Evolutionary conservation across 306 rosid species (phyloP).

Genomic region (Cucumis cinereus): DNA sequence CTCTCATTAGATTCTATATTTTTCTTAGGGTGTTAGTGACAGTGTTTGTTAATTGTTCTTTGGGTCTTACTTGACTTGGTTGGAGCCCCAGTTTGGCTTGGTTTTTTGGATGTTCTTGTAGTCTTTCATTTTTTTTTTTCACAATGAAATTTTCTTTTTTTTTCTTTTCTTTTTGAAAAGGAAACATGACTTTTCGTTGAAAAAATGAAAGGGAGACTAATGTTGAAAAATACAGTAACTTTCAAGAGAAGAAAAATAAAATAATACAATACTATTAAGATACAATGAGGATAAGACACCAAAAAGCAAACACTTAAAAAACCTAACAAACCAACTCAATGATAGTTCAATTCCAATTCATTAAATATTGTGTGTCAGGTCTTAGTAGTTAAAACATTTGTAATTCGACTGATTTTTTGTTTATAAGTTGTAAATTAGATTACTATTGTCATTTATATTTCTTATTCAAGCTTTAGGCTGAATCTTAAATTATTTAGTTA

Average conservation of each 20-base stretch:
- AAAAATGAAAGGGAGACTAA: too few species aligned
- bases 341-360: too few species aligned
- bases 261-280: too few species aligned
- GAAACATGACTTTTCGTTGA: too few species aligned
- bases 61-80: not conserved
- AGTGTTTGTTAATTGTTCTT: too few species aligned
- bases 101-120: not conserved
- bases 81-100: not conserved
- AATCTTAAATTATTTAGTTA: not conserved
- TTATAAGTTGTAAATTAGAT: not conserved
- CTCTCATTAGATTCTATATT: not conserved
- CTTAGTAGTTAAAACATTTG: not conserved
- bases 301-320: too few species aligned
- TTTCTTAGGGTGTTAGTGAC: not conserved
- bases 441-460: not conserved
- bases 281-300: too few species aligned
- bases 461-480: not conserved
- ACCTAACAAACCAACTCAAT: too few species aligned
- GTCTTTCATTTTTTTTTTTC: not conserved
- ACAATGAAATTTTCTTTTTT: not conserved
- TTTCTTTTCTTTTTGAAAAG: too few species aligned
- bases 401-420: not conserved
- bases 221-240: too few species aligned
- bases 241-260: too few species aligned
- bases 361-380: constrained; percentile 4